These are phyloP conservation scores for Phylloporus arenicola DNA, from an alignment of 768 basidiomycete species.

Conservation along the genomic window DNA sequence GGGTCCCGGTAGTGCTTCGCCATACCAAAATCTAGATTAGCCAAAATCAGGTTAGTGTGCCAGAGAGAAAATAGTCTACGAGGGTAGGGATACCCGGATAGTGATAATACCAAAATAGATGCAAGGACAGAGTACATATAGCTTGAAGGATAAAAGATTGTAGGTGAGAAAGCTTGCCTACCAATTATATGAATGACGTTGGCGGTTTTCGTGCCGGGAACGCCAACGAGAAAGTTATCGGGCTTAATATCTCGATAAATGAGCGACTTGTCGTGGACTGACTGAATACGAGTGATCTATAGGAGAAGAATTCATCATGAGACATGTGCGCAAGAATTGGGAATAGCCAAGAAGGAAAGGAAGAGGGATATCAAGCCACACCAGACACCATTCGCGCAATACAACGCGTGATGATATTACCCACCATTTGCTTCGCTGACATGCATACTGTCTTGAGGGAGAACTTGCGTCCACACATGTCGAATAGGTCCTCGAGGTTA, in stretches of 20 bases:
- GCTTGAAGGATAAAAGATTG: not conserved
- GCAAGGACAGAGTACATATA: not conserved
- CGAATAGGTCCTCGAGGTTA: constrained; percentile 95
- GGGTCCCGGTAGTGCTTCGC: constrained; percentile 99
- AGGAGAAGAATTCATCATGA: constrained; percentile 2
- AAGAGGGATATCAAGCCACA: not conserved
- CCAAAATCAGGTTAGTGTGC: constrained; percentile 8
- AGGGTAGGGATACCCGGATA: not conserved
- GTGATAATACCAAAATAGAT: not conserved
- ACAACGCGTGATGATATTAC: constrained; percentile 16
- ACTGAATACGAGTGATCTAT: constrained; percentile 93
- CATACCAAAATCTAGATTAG: constrained; percentile 87
- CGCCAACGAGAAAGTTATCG: constrained; percentile 97
- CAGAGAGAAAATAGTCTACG: not conserved
- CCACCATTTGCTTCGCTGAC: constrained; percentile 98
- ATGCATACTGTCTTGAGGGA: constrained; percentile 97
- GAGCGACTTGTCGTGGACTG: constrained; percentile 96
- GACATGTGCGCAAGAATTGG: not conserved
- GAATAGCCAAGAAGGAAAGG: not conserved
- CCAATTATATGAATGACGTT: constrained; percentile 86
- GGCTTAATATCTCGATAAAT: constrained; percentile 99
- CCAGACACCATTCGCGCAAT: not conserved
- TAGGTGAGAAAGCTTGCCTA: constrained; percentile 33
- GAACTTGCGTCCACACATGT: constrained; percentile 99
- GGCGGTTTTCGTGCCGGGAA: constrained; percentile 84